phyloP scores from a whole-genome alignment of 768 basidiomycete genomes.

The Pluteus cervinus region DNA sequence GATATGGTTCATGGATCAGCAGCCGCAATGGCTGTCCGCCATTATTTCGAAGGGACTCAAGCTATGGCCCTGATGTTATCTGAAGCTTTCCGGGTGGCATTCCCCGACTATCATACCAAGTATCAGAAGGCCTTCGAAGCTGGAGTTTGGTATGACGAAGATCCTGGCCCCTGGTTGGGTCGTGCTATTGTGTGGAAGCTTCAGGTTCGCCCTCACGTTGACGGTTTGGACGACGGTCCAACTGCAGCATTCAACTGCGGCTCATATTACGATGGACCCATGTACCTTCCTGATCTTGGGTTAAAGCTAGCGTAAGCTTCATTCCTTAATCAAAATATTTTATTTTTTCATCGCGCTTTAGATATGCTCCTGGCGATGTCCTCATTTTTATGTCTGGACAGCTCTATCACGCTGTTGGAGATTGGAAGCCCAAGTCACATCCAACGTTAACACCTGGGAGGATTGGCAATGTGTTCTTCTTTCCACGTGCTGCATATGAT shows the following conservation, averaged over 20 bases:
- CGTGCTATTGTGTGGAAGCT: slow-evolving; percentile 6
- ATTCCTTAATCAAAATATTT: too few species aligned
- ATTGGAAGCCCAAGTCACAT: too few species aligned
- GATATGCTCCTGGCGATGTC: too few species aligned
- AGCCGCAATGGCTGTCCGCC: neutral
- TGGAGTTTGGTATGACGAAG: slow-evolving; percentile 6
- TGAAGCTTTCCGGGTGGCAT: slow-evolving; percentile 1
- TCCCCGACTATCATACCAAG: slow-evolving; percentile 1
- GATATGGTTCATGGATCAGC: neutral
- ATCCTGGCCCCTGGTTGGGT: slow-evolving; percentile 10
- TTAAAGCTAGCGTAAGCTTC: slow-evolving; percentile 1
- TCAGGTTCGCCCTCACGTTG: slow-evolving; percentile 4
- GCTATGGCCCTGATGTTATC: neutral
- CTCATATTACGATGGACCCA: slow-evolving; percentile 1
- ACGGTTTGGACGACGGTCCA: slow-evolving; percentile 5
- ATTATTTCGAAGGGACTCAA: neutral
- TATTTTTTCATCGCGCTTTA: too few species aligned
- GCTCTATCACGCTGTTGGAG: too few species aligned
- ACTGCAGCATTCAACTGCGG: slow-evolving; percentile 7
- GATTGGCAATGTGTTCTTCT: too few species aligned
- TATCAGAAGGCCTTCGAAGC: slow-evolving; percentile 6
- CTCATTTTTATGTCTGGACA: too few species aligned
- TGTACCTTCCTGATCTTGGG: slow-evolving; percentile 1
- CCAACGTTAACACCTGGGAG: too few species aligned
- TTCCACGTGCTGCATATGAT: too few species aligned